Base-by-base conservation (phyloP, 306 rosid genomes). In the Fragaria iinumae region DNA sequence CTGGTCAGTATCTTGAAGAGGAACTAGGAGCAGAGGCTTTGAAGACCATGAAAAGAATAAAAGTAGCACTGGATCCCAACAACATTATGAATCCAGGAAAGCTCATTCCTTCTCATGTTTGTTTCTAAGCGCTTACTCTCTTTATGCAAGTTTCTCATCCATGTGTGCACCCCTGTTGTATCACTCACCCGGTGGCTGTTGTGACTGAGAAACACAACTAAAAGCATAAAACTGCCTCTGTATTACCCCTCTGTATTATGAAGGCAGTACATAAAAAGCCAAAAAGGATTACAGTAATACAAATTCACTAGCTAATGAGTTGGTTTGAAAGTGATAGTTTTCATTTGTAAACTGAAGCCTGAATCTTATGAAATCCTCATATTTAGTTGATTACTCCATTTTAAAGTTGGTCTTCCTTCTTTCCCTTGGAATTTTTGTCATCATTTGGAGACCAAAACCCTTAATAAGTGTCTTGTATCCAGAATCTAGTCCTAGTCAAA, bases 1-100 rank as follows among this genome's bases (percentile, higher is more conserved):
- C 68, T 20, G 73, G 13, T 36, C 78, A 91, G 98, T 94, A 94
- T 80, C 96, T 94, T 71, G 97, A 94, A 77, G 83, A 94, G 82
- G 97, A 94, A 86, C 90, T 90, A 2, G 97, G 98, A 73, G 71
- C 56, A 75, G 97, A 92, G 83, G 95, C 96, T 72, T 72, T 92
- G 91, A 87, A 76, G 88, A 90, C 93, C 29, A 92, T 90, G 97
- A 95, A 89, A 79, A 91, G 84, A 80, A 95, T 95, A 79, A 95
- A 95, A 84, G 44, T 78, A 73, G 97, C 84, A 49, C 76, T 95
- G 68, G 98, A 92, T 87, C 98, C 97, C 49, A 92, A 95, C 87
- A 84, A 90, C 75, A 90, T 87, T 52, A 92, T 92, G 98, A 92
- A 90, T 86, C 97, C 93, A 49, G 98, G 98, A 83, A 95, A 95